Percentiles rank a stretch among this genome's conserved stretches.
Conservation (phyloP, 2,329 filamentous ascomycete genomes). For the Beauveria bassiana region DNA sequence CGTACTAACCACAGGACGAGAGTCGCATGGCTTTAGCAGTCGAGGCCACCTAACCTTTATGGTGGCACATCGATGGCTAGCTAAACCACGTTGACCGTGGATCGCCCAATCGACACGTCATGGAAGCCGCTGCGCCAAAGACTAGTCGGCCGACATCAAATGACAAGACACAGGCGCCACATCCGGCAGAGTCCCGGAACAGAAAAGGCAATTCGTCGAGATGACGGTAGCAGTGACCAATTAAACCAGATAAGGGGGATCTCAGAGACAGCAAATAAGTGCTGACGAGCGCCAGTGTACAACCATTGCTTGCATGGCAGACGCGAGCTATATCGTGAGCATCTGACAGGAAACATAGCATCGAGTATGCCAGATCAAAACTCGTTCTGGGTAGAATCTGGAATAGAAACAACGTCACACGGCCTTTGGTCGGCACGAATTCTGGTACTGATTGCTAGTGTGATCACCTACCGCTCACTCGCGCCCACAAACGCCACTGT, state of each 20-base stretch:
- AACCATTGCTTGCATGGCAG: not conserved
- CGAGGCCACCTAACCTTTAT: not conserved
- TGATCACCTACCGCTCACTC: too few relatives aligned
- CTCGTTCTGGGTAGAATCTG: too few relatives aligned
- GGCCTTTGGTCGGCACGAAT: too few relatives aligned
- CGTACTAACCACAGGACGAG: too few relatives aligned
- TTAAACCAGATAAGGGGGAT: not conserved
- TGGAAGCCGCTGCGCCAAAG: not conserved
- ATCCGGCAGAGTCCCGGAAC: not conserved
- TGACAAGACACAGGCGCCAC: too few relatives aligned
- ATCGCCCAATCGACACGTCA: slow-evolving; percentile 7
- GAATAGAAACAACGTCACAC: too few relatives aligned
- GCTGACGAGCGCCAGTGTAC: not conserved
- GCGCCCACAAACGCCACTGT: too few relatives aligned
- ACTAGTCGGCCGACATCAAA: not conserved
- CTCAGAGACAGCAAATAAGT: not conserved
- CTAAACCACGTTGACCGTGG: not conserved
- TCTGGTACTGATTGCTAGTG: too few relatives aligned
- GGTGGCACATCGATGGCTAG: not conserved
- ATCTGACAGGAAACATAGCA: not conserved
- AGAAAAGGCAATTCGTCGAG: not conserved
- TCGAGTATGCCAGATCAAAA: not conserved
- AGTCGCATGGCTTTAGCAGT: too few relatives aligned
- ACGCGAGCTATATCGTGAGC: not conserved
- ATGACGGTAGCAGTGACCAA: not conserved